Evolutionary conservation across 208 protist species (phyloP).

Genomic region (Porcisia deanei): DNA sequence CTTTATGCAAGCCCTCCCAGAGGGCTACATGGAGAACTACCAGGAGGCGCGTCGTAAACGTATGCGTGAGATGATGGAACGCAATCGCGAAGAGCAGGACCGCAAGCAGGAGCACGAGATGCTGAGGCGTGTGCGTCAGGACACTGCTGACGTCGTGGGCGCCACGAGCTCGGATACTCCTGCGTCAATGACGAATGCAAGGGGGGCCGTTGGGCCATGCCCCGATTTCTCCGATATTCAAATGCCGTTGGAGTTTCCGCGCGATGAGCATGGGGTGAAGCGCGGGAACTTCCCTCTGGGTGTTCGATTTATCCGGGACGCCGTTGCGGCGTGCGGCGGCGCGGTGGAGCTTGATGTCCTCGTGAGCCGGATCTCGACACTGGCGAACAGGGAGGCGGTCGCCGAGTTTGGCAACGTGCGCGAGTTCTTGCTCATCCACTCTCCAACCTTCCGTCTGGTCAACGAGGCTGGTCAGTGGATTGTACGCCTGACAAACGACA

Average conservation of each 20-base stretch:
- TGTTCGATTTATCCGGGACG: conserved; percentile 90
- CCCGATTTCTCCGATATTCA: conserved; percentile 80
- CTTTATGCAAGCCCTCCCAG: conserved; percentile 80
- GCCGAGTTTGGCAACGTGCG: conserved; percentile 89
- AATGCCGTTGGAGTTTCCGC: conserved; percentile 88
- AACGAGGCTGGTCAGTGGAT: conserved; percentile 77
- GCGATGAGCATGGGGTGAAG: conserved; percentile 91
- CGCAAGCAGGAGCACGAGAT: conserved; percentile 69
- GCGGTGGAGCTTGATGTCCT: conserved; percentile 90
- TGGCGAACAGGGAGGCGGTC: conserved; percentile 73
- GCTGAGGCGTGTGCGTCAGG: conserved; percentile 51
- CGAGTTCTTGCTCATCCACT: conserved; percentile 90
- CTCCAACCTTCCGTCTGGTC: conserved; percentile 78
- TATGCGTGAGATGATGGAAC: conserved; percentile 84
- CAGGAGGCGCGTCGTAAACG: conserved; percentile 76
- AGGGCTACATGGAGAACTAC: conserved; percentile 63
- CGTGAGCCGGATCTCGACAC: conserved; percentile 76
- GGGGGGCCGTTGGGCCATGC: conserved; percentile 1
- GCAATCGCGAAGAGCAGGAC: conserved; percentile 74
- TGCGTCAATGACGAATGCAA: not conserved
- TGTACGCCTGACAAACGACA: conserved; percentile 61
- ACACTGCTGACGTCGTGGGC: conserved; percentile 5
- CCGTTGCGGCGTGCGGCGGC: conserved; percentile 78
- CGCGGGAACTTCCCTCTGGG: conserved; percentile 88
- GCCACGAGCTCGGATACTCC: conserved; percentile 7